Evolutionary conservation across 179 eudicot genomes (phyloP).

Genomic region (Nepenthes alata): DNA sequence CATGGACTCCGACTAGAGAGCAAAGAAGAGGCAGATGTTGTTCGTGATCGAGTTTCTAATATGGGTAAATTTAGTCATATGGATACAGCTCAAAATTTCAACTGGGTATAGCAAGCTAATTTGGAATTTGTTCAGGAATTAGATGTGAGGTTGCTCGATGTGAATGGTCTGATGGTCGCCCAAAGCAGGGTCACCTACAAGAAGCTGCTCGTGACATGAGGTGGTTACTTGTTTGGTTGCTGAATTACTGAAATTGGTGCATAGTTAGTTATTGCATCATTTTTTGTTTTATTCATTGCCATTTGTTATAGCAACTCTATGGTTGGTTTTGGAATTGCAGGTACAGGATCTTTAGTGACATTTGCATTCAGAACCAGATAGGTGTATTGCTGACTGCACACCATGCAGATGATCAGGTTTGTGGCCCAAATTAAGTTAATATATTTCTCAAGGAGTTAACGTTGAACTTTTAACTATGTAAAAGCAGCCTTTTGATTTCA

Average conservation of each 20-base stretch:
- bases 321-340: conserved; percentile 20
- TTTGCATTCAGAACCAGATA: conserved; percentile 48
- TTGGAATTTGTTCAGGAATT: conserved; percentile 55
- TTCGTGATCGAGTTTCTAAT: conserved; percentile 40
- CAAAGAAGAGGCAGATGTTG: conserved; percentile 60
- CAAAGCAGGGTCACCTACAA: conserved; percentile 77
- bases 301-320: neutral
- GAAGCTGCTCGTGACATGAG: conserved; percentile 89
- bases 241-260: neutral
- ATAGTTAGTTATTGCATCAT: no score
- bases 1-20: conserved; percentile 84
- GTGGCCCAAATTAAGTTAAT: conserved; percentile 1
- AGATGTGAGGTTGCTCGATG: conserved; percentile 53
- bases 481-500: neutral
- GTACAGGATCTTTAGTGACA: conserved; percentile 49
- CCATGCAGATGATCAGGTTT: conserved; percentile 98
- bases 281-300: no score
- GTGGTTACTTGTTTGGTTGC: conserved; percentile 15
- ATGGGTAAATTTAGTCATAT: conserved; percentile 40
- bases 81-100: neutral
- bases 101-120: conserved; percentile 12
- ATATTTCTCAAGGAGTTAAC: no score
- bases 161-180: conserved; percentile 75
- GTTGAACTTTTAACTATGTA: neutral
- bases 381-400: conserved; percentile 70